Evolutionary conservation across 2,329 filamentous ascomycete genomes (phyloP).

Genomic region (Trichophyton schoenleinii): DNA sequence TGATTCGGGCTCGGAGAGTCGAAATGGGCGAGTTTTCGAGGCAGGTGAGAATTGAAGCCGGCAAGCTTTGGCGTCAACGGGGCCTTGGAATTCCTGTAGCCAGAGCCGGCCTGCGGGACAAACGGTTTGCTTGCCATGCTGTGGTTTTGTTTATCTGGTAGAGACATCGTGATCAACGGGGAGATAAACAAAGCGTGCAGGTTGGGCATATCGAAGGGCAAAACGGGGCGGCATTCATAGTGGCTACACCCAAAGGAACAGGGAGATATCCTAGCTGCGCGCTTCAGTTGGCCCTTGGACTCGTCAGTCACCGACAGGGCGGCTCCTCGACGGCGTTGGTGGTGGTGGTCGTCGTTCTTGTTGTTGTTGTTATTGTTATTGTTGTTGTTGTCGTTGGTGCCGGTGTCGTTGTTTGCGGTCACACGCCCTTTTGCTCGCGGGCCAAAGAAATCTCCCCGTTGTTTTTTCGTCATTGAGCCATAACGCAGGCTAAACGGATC

Average conservation of each 20-base stretch:
- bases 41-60: slow-evolving; percentile 19
- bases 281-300: not conserved
- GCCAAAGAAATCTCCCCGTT: not conserved
- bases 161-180: slow-evolving; percentile 29
- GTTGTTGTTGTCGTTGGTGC: not conserved
- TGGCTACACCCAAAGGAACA: slow-evolving; percentile 19
- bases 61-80: slow-evolving; percentile 50
- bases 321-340: not conserved
- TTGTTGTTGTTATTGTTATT: too few relatives aligned
- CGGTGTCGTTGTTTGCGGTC: not conserved
- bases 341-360: not conserved
- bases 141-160: slow-evolving; percentile 41
- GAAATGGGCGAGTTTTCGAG: slow-evolving; percentile 24
- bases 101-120: slow-evolving; percentile 51
- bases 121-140: slow-evolving; percentile 44
- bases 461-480: slow-evolving; percentile 1
- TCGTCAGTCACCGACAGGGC: not conserved
- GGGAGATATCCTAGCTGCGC: not conserved
- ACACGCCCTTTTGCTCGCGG: not conserved
- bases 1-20: slow-evolving; percentile 24
- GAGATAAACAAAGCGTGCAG: slow-evolving; percentile 25
- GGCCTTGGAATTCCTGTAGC: slow-evolving; percentile 42
- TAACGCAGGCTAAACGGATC: not conserved
- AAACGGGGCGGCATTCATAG: slow-evolving; percentile 23
- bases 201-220: slow-evolving; percentile 35